Evolutionary conservation across 2,329 filamentous ascomycete species (phyloP).

Genomic region (Ceratocystis variospora): DNA sequence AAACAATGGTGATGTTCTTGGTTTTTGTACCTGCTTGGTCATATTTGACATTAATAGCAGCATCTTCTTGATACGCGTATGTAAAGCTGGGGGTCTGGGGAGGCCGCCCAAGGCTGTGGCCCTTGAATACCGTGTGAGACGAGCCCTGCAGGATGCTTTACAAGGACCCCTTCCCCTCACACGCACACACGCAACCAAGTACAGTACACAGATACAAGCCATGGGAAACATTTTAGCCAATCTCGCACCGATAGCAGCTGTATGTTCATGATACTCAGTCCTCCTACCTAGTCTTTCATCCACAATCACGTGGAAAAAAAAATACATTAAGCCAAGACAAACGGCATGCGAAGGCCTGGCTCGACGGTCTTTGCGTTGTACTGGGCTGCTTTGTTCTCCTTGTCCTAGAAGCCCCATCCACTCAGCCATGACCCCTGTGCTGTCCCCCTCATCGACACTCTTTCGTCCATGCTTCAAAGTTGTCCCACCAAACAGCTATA

Average conservation of each 20-base stretch:
- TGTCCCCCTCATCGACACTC: background rate
- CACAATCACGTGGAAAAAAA: background rate
- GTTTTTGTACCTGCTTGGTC: too few species aligned
- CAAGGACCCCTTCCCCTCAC: too few species aligned
- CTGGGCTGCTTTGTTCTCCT: background rate
- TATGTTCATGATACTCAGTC: background rate
- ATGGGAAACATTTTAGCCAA: background rate
- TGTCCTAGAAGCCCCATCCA: background rate
- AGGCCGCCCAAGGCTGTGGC: too few species aligned
- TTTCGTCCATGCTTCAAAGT: background rate
- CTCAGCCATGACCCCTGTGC: conserved; percentile 4
- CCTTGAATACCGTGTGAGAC: too few species aligned
- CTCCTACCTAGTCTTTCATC: background rate
- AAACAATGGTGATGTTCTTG: too few species aligned
- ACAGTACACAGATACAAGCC: background rate
- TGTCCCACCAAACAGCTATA: background rate
- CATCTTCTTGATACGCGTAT: background rate
- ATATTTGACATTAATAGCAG: background rate
- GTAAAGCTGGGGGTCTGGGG: background rate
- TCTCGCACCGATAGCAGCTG: background rate
- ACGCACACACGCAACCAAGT: too few species aligned
- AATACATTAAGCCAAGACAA: background rate
- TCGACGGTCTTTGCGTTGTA: background rate
- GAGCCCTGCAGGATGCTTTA: too few species aligned
- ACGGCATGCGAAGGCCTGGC: background rate